Evolutionary conservation across 371 early-diverging fungal genomes (phyloP).

Genomic region (Lichtheimia hyalospora): DNA sequence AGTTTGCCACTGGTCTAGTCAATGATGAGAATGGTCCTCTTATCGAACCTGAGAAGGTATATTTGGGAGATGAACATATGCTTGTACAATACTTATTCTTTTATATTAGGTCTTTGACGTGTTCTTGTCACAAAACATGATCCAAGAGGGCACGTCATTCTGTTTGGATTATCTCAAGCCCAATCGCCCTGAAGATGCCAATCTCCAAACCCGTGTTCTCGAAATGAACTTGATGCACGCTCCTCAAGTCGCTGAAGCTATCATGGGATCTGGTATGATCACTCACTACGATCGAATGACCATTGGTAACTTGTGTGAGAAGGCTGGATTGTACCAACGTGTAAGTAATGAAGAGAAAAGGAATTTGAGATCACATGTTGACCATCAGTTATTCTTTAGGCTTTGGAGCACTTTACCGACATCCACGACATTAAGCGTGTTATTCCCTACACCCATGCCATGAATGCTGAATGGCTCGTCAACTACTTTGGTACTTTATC

Average conservation of each 20-base stretch:
- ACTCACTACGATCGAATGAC: conserved; percentile 91
- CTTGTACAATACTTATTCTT: not conserved
- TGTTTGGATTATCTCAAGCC: conserved; percentile 92
- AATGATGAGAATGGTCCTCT: conserved; percentile 85
- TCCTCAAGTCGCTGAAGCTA: conserved; percentile 98
- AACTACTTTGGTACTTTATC: conserved; percentile 92
- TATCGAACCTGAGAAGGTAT: conserved; percentile 80
- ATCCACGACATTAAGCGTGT: conserved; percentile 95
- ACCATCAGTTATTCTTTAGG: conserved; percentile 32
- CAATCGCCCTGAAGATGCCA: conserved; percentile 89
- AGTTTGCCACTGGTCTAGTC: conserved; percentile 88
- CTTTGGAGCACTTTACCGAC: conserved; percentile 96
- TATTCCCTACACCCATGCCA: conserved; percentile 83
- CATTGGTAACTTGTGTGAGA: conserved; percentile 93
- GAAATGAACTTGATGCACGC: conserved; percentile 97
- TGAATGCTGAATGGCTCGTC: conserved; percentile 89
- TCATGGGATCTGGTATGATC: conserved; percentile 93
- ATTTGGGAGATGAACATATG: not conserved
- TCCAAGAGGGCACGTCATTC: conserved; percentile 96
- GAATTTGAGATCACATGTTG: not conserved
- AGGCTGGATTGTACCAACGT: conserved; percentile 94
- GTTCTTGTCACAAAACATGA: conserved; percentile 87
- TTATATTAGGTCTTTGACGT: conserved; percentile 70
- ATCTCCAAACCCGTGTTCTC: conserved; percentile 92
- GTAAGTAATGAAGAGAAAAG: conserved; percentile 20